Evolutionary conservation across 257 asterid species (phyloP), one percentile per base, ranked within the genome.

Genomic region (Solanum clarkiae): DNA sequence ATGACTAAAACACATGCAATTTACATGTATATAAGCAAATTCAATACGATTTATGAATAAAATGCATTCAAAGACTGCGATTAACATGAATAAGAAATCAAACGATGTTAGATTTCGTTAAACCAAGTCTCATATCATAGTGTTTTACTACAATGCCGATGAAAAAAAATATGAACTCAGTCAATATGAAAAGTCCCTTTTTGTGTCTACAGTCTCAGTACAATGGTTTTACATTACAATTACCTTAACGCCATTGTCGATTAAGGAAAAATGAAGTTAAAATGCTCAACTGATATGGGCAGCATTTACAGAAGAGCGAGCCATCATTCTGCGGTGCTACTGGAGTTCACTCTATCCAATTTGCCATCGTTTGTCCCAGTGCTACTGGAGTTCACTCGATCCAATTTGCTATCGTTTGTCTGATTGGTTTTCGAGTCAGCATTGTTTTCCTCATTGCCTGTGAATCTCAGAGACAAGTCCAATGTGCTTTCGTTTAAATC

Each of bases 401-500:
- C 85, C 79, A 20, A 72, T 86, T 88, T 88, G 18, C 75, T 86
- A 51, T 88, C 91, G 81, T 80, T 86, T 32, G 60, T 82, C 84
- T 87, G 88, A 82, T 91, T 91, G 75, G 86, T 85, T 79, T 90
- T 86, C 7, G 86, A 65, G 56, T 88, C 90, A 2, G 92, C 86
- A 24, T 86, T 88, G 44, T 88, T 88, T 62, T 90, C 91, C 54
- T 94, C 92, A 4, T 83, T 89, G 79, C 88, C 90, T 10, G 91
- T 93, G 91, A 89, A 92, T 49, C 94, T 98, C 87, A 94, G 80
- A 82, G 97, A 93, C 92, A 94, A 88, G 86, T 93, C 98, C 90
- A 95, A 84, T 2, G 97, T 92, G 92, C 93, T 92, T 86, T 87
- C 95, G 11, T 95, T 95, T 88, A 95, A 90, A 92, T 95, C 98